These are phyloP conservation scores for Entomophthora muscae DNA, from an alignment of 371 early-diverging fungal genomes.

Conservation along the genomic window DNA sequence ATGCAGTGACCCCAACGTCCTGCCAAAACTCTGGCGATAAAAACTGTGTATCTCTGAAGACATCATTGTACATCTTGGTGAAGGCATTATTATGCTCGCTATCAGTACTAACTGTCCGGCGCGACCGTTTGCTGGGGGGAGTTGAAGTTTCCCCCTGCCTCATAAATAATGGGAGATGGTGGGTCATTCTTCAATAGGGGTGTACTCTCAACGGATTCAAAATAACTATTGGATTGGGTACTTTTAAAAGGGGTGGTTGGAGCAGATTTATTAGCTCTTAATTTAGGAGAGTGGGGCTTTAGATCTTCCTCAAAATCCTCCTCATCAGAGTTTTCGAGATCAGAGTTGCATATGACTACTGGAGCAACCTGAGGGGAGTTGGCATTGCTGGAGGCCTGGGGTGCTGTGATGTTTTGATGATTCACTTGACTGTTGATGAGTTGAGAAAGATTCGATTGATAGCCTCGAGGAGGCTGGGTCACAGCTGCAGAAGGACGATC, in stretches of 20 bases:
- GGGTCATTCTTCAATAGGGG: not conserved
- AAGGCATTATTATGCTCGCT: not conserved
- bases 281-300: not conserved
- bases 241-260: not conserved
- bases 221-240: not conserved
- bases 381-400: not conserved
- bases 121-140: not conserved
- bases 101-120: not conserved
- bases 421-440: conserved; percentile 5
- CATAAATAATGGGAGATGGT: not conserved
- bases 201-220: not conserved
- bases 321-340: conserved; percentile 1
- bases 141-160: no score
- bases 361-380: not conserved
- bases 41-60: not conserved
- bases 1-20: not conserved
- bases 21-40: not conserved
- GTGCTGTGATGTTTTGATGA: not conserved
- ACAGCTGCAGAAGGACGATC: not conserved
- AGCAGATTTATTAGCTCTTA: not conserved
- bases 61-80: conserved; percentile 7
- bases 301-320: conserved; percentile 6
- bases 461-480: not conserved
- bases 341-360: not conserved
- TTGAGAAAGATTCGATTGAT: conserved; percentile 1